A percentile compares a stretch with the other conserved stretches of the same genome.
Conservation (phyloP, 1,284 basidiomycete species). For the Xanthoconium separans region DNA sequence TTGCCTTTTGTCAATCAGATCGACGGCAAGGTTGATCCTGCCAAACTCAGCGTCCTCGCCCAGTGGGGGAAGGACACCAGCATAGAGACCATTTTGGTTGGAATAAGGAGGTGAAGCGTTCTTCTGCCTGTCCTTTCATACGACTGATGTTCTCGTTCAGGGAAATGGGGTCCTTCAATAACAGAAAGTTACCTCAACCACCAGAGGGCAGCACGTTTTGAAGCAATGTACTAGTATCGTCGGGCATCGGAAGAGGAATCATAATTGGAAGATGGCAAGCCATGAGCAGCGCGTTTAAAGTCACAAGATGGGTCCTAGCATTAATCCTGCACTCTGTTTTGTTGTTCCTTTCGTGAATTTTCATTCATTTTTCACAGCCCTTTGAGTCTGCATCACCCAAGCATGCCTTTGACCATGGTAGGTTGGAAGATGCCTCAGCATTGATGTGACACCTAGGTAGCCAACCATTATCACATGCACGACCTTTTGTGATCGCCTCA, state of each 20-base stretch:
- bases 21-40: constrained; percentile 76
- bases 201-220: constrained; percentile 81
- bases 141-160: constrained; percentile 41
- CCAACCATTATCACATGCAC: too few species aligned
- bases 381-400: not conserved
- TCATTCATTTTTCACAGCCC: constrained; percentile 8
- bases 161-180: constrained; percentile 91
- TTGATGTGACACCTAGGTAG: not conserved
- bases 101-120: constrained; percentile 72
- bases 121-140: not conserved
- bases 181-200: constrained; percentile 94
- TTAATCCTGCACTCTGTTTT: constrained; percentile 19
- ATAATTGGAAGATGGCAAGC: constrained; percentile 15
- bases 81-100: constrained; percentile 87
- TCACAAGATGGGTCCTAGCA: constrained; percentile 18
- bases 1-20: constrained; percentile 86
- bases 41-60: constrained; percentile 67
- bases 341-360: constrained; percentile 17
- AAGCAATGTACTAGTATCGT: constrained; percentile 3
- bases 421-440: not conserved
- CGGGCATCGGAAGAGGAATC: constrained; percentile 6
- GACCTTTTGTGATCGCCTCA: too few species aligned
- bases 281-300: constrained; percentile 7
- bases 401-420: not conserved
- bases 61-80: constrained; percentile 76